Percentiles rank a stretch among this genome's conserved stretches.
Conservation (phyloP, 306 rosid species). For the Quercus wislizeni region DNA sequence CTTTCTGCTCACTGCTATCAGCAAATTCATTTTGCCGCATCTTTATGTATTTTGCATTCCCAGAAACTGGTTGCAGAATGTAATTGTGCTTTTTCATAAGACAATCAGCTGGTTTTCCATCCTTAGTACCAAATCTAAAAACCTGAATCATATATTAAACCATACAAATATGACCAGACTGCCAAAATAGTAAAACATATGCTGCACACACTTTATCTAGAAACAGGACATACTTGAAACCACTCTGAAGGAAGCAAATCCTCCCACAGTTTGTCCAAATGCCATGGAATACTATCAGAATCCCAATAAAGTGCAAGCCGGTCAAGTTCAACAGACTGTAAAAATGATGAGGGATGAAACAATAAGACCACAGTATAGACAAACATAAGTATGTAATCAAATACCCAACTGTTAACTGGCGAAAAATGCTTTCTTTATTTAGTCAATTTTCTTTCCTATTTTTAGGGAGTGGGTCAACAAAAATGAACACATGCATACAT, state of each 20-base stretch:
- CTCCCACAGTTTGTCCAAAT: conserved; percentile 75
- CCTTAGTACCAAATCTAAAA: conserved; percentile 80
- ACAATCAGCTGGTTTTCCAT: conserved; percentile 72
- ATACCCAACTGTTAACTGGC: not conserved
- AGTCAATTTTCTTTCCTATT: not conserved
- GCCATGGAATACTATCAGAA: conserved; percentile 80
- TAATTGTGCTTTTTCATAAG: conserved; percentile 54
- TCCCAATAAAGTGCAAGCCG: conserved; percentile 87
- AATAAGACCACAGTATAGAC: conserved; percentile 10
- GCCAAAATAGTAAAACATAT: not conserved
- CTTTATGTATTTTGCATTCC: conserved; percentile 82
- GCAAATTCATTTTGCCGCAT: conserved; percentile 55
- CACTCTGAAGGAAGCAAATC: conserved; percentile 92
- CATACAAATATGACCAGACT: conserved; percentile 1
- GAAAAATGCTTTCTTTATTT: not conserved
- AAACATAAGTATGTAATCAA: not conserved
- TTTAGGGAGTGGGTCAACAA: not conserved
- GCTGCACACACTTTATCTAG: not conserved
- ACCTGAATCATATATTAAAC: conserved; percentile 40
- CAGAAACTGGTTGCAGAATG: conserved; percentile 85
- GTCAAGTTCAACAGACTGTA: conserved; percentile 85
- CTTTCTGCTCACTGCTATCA: conserved; percentile 69
- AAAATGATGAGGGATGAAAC: conserved; percentile 22
- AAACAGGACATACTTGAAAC: conserved; percentile 62
- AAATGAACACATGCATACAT: not conserved